phyloP scores from a whole-genome alignment of 164 flowering plant genomes.

The Paratinospora sagittata region DNA sequence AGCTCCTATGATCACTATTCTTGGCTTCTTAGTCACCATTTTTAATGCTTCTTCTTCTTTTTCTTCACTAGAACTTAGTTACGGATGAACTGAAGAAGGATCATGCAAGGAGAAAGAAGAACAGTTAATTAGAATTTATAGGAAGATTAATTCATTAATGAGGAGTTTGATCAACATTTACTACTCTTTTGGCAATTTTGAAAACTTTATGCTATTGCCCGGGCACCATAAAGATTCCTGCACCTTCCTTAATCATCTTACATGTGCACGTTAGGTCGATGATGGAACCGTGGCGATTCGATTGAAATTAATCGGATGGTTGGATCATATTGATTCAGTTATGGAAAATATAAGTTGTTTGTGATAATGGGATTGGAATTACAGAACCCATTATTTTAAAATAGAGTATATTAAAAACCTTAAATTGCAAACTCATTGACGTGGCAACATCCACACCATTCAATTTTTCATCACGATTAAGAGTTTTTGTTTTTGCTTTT shows the following conservation, averaged over 20 bases:
- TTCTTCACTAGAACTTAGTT: too few species aligned
- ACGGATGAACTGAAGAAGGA: not conserved
- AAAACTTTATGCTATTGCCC: too few species aligned
- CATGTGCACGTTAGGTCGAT: too few species aligned
- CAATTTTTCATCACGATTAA: too few species aligned
- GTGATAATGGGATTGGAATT: not conserved
- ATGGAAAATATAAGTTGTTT: not conserved
- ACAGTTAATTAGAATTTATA: not conserved
- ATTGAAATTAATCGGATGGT: not conserved
- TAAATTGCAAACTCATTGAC: too few species aligned
- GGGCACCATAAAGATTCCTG: too few species aligned
- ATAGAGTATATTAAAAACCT: too few species aligned
- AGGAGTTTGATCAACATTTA: not conserved
- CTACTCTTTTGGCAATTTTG: not conserved
- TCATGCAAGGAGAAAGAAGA: not conserved
- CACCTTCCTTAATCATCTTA: too few species aligned
- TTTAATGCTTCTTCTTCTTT: too few species aligned
- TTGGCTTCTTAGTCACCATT: constrained; percentile 71
- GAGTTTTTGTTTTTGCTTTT: too few species aligned
- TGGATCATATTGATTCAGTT: not conserved
- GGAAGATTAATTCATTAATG: too few species aligned
- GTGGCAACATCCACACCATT: too few species aligned
- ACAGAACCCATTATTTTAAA: not conserved
- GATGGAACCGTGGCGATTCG: not conserved
- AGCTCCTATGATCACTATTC: constrained; percentile 85